A percentile compares a stretch with the other conserved stretches of the same genome.
Conservation (phyloP, 129 eudicot species). For the Artemisia argyi region DNA sequence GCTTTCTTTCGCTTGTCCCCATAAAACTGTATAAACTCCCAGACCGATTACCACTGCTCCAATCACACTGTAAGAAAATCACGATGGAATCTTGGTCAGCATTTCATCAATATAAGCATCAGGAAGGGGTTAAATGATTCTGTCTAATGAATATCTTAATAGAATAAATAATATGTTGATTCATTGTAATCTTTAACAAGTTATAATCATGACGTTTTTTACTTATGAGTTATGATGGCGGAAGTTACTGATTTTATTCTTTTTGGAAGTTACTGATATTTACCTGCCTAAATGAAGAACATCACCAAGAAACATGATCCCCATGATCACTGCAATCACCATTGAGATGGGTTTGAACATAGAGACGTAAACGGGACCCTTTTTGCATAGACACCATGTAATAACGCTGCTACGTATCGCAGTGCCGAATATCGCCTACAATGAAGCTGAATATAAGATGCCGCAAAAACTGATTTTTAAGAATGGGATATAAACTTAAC, state of each 20-base stretch:
- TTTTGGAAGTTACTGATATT: not conserved
- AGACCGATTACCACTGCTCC: constrained; percentile 53
- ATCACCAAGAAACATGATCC: constrained; percentile 53
- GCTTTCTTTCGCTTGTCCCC: constrained; percentile 63
- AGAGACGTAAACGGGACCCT: constrained; percentile 64
- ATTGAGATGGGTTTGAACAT: constrained; percentile 62
- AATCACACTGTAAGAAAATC: constrained; percentile 50
- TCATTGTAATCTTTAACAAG: constrained; percentile 8
- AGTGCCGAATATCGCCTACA: constrained; percentile 46
- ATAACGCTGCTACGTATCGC: constrained; percentile 40
- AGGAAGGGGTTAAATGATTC: not conserved
- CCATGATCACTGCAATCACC: constrained; percentile 56
- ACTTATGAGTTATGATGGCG: not conserved
- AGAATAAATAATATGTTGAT: not conserved
- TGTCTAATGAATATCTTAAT: constrained; percentile 7
- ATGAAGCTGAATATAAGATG: not conserved
- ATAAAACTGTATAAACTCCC: constrained; percentile 75
- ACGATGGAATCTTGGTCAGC: constrained; percentile 20
- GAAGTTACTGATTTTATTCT: constrained; percentile 1
- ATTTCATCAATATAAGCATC: constrained; percentile 3
- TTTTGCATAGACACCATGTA: constrained; percentile 60
- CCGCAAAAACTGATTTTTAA: no score
- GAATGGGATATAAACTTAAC: no score
- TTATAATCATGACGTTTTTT: not conserved
- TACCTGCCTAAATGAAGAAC: constrained; percentile 66